These are phyloP conservation scores for Ascomycota sp. DNA, from an alignment of 2,329 filamentous ascomycete species.

Conservation along the genomic window DNA sequence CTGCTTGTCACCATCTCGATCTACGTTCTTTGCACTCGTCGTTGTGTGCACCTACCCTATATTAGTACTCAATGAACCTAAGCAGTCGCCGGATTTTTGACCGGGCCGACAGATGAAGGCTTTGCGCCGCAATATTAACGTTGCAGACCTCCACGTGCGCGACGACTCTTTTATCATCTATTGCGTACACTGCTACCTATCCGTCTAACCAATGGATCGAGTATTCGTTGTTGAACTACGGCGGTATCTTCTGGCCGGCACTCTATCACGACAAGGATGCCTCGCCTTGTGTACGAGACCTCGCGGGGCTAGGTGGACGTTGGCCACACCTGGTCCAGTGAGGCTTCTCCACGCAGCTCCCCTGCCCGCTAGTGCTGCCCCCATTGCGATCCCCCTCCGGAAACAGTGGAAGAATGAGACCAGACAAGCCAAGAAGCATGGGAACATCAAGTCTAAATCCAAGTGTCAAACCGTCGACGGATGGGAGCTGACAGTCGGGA, in stretches of 20 bases:
- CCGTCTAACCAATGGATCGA: constrained; percentile 17
- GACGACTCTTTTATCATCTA: neutral
- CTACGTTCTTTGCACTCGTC: too few relatives aligned
- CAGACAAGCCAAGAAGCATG: constrained; percentile 47
- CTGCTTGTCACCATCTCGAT: too few relatives aligned
- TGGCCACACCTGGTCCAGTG: constrained; percentile 3
- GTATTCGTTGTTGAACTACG: constrained; percentile 21
- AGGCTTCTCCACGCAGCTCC: constrained; percentile 13
- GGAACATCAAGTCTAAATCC: constrained; percentile 22
- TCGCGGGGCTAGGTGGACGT: constrained; percentile 2
- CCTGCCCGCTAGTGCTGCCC: constrained; percentile 4
- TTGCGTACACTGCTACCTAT: neutral
- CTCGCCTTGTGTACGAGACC: constrained; percentile 6
- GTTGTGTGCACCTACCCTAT: too few relatives aligned
- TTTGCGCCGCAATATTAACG: too few relatives aligned
- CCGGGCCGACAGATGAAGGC: too few relatives aligned
- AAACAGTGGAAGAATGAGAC: constrained; percentile 51
- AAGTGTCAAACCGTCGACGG: constrained; percentile 31
- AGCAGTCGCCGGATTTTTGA: too few relatives aligned
- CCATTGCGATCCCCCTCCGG: constrained; percentile 28
- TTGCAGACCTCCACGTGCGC: too few relatives aligned
- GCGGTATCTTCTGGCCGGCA: constrained; percentile 25
- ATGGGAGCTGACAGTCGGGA: constrained; percentile 88
- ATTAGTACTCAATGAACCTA: too few relatives aligned
- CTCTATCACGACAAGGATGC: constrained; percentile 20